Evolutionary conservation across 179 eudicot genomes (phyloP), one percentile per base, ranked within the genome.

Genomic region (Camellia oleifera): DNA sequence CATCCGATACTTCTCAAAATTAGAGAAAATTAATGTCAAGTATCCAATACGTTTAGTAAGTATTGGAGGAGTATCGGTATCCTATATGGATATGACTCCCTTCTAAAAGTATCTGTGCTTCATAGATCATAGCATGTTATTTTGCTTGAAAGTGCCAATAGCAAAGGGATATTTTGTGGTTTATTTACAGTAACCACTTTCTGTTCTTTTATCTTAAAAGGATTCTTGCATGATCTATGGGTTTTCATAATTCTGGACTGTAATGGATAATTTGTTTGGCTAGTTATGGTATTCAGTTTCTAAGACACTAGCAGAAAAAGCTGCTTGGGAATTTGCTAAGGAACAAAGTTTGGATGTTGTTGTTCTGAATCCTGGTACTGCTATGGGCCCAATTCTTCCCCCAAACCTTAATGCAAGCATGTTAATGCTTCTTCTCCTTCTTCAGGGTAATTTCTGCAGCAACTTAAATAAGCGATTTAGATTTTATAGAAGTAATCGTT

Each of bases 201-300:
- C 7, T 26, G 5, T 23, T 6, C 40, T 6, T 15, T 62, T 62
- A 5, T 62, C 11, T 57, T 14, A 10, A 11, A 57, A 57, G 13
- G 17, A 14, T 57, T 57, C 61, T 13, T 57, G 61, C 61, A 57
- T 57, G 12, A 14, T 57, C 61, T 14, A 57, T 57, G 13, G 13
- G 26, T 17, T 15, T 18, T 62, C 23, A 5, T 7, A 62, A n/a
- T 17, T 62, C 7, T 62, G 23, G 23, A 62, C 23, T 62, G 20
- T 62, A 62, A 2, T 62, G 20, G 20, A n/a, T 62, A 15, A 2
- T 62, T 62, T 20, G 23, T 79, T 85, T 72, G 70, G 76, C 56
- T 72, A 94, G 97, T 50, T 95, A 40, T 93, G 97, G 97, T 95
- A 95, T 86, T 88, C 97, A 17, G 91, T 91, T 20, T 95, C 98